A percentile compares a stretch with the other conserved stretches of the same genome.
phyloP scores from a whole-genome alignment of 352 stramenopile species.

The Phytopythium chamaehyphon region DNA sequence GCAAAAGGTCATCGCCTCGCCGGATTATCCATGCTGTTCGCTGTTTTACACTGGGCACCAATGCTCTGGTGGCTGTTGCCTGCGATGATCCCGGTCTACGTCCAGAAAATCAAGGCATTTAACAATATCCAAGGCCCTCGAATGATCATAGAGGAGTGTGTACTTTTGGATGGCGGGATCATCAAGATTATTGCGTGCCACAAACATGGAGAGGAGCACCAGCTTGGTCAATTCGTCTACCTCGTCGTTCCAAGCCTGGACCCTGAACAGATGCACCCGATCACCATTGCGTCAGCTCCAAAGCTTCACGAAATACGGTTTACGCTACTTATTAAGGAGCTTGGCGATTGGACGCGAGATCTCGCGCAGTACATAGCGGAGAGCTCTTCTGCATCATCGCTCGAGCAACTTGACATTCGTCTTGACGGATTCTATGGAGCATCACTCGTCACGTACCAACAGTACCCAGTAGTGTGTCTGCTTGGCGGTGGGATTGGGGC shows the following conservation, averaged over 20 bases:
- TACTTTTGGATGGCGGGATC: conserved; percentile 3
- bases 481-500: conserved; percentile 9
- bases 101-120: conserved; percentile 9
- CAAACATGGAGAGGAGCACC: conserved; percentile 1
- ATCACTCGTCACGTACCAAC: conserved; percentile 5
- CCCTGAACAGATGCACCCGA: conserved; percentile 20
- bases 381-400: not conserved
- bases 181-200: conserved; percentile 13
- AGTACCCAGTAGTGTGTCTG: conserved; percentile 11
- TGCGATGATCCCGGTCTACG: conserved; percentile 12
- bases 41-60: conserved; percentile 14
- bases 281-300: conserved; percentile 22
- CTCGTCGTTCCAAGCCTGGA: conserved; percentile 13
- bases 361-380: conserved; percentile 7
- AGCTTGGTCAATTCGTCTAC: conserved; percentile 17
- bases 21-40: conserved; percentile 11
- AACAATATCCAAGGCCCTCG: conserved; percentile 5
- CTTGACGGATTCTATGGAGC: conserved; percentile 19
- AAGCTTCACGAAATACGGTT: conserved; percentile 2
- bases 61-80: conserved; percentile 15
- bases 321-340: conserved; percentile 16
- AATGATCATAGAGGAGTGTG: conserved; percentile 5
- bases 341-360: conserved; percentile 13
- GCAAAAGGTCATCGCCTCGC: conserved; percentile 17
- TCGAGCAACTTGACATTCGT: conserved; percentile 4